phyloP scores from a whole-genome alignment of 768 basidiomycete species.

The Mycena metata region DNA sequence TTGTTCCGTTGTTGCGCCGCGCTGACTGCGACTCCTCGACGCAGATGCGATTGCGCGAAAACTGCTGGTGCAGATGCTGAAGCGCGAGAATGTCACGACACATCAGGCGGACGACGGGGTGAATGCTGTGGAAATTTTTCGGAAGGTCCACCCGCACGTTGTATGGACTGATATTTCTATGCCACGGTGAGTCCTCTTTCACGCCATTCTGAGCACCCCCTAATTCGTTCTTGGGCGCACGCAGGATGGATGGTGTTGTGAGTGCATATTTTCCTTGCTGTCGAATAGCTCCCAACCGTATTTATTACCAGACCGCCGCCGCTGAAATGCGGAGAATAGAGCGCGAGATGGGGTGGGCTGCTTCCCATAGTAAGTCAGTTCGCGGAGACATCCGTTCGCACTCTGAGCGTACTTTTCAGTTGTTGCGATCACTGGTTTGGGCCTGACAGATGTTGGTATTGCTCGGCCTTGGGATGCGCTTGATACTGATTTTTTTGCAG shows the following conservation, averaged over 20 bases:
- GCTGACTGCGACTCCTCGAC: neutral
- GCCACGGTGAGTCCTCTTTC: constrained; percentile 25
- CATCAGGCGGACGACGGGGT: constrained; percentile 31
- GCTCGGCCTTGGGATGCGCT: neutral
- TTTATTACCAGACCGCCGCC: constrained; percentile 22
- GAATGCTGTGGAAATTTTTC: constrained; percentile 24
- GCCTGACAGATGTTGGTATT: constrained; percentile 22
- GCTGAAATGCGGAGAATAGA: constrained; percentile 31
- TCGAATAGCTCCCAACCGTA: neutral
- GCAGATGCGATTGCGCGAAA: constrained; percentile 30
- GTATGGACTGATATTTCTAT: constrained; percentile 37
- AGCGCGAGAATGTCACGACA: constrained; percentile 21
- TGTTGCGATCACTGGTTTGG: constrained; percentile 32
- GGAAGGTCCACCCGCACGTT: constrained; percentile 28
- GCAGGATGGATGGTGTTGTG: constrained; percentile 34
- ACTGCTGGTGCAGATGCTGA: constrained; percentile 25
- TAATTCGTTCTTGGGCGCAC: neutral
- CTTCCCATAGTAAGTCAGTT: constrained; percentile 25
- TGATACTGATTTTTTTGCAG: constrained; percentile 13
- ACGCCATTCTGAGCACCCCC: neutral
- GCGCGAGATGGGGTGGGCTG: constrained; percentile 21
- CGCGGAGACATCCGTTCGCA: neutral
- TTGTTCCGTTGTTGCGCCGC: neutral
- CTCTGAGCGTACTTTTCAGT: constrained; percentile 9
- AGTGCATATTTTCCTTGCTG: neutral